Conservation (phyloP, 768 basidiomycete species). For the Coprinellus micaceus region DNA sequence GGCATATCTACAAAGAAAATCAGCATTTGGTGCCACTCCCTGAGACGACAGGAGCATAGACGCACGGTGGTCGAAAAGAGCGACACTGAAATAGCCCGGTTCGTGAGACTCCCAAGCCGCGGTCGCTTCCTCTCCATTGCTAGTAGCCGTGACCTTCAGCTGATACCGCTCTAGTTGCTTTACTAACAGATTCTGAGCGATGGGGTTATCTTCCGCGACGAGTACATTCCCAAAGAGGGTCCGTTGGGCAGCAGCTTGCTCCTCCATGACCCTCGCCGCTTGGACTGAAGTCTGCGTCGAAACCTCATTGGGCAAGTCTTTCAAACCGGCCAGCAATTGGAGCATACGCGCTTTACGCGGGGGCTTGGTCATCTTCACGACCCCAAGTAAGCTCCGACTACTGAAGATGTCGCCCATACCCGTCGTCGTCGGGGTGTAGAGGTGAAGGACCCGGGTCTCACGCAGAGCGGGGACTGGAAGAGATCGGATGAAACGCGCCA, state of each 20-base stretch:
- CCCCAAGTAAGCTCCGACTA: constrained; percentile 47
- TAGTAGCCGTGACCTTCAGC: constrained; percentile 57
- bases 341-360: constrained; percentile 58
- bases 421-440: constrained; percentile 69
- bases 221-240: constrained; percentile 65
- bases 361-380: constrained; percentile 69
- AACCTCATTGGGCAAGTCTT: constrained; percentile 47
- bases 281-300: constrained; percentile 34
- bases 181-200: constrained; percentile 63
- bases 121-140: constrained; percentile 67
- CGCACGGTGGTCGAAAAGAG: constrained; percentile 74
- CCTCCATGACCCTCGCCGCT: constrained; percentile 42
- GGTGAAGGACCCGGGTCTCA: constrained; percentile 64
- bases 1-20: constrained; percentile 59
- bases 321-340: constrained; percentile 58
- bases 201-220: constrained; percentile 75
- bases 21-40: constrained; percentile 2
- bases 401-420: constrained; percentile 49
- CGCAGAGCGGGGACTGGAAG: constrained; percentile 33
- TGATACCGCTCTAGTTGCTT: constrained; percentile 64
- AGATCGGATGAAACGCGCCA: constrained; percentile 47
- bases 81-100: constrained; percentile 66
- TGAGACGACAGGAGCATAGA: constrained; percentile 1
- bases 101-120: constrained; percentile 65
- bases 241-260: constrained; percentile 43